Base-by-base conservation (phyloP, 2,329 filamentous ascomycete genomes). In the Hymenoscyphus occultus region DNA sequence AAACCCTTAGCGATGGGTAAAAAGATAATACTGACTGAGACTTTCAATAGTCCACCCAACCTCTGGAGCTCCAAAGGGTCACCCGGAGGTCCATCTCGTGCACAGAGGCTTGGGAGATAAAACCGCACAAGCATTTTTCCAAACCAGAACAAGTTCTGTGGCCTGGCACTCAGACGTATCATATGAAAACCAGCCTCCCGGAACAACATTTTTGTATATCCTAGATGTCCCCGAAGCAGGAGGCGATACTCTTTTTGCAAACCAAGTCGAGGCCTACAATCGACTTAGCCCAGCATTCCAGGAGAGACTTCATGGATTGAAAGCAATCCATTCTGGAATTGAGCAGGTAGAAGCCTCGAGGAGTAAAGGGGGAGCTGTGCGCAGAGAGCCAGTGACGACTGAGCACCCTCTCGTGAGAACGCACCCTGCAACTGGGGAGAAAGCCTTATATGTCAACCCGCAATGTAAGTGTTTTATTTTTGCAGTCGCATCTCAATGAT, bases 161-260 rank as follows among this genome's bases (percentile, higher is more conserved):
- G 91, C 91, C 7, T 97, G 92, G 92, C 93, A 97, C 79, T 91
- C 88, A 0, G 93, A 97, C 71, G 89, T 96, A 1, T 91, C 90
- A 0, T 97, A 96, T 75, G 93, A 97, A 80, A 80, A 85, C 70
- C 93, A 97, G 78, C 92, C 93, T 1, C 92, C 93, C 0, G 92
- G 92, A 39, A 97, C 92, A 0, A 96, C 93, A 0, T 96, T 97
- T 78, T 78, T 97, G 42, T 96, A 96, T 75, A 83, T 93, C 60
- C 84, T 97, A n/a, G 92, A 97, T 74, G 88, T 86, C 56, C 93
- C 93, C 0, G 82, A 85, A 48, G 88, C 86, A 0, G 93, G 93
- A 42, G 93, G 93, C 59, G 93, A 97, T 75, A 97, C 93, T 0
- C 80, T 96, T 2, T 97, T 96, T 73, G 86, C 83, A 57, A 90